These are phyloP conservation scores for Cryptococcus sp. DNA, from an alignment of 1,284 basidiomycete genomes.

Conservation along the genomic window DNA sequence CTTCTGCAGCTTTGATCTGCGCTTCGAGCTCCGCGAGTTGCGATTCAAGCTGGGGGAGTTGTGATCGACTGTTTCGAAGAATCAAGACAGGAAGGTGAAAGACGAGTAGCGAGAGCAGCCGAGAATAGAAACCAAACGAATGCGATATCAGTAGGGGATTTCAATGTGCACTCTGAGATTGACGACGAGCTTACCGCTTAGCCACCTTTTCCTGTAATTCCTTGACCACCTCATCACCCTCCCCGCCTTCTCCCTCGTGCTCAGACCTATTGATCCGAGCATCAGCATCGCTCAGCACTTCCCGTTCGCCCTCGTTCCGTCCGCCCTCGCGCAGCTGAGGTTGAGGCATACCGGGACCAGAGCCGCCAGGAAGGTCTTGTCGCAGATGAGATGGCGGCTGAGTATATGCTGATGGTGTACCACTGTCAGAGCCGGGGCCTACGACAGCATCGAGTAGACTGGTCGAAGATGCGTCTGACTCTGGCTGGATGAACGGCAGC, in stretches of 20 bases:
- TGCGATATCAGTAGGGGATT: neutral
- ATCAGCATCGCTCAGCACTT: constrained; percentile 32
- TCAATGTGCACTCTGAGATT: neutral
- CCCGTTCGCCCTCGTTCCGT: constrained; percentile 24
- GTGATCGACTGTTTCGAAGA: constrained; percentile 30
- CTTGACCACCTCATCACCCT: constrained; percentile 30
- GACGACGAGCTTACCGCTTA: constrained; percentile 36
- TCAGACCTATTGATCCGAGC: constrained; percentile 23
- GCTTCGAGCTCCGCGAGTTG: constrained; percentile 48
- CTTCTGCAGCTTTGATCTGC: constrained; percentile 48
- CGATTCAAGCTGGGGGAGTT: constrained; percentile 44
- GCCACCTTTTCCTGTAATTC: constrained; percentile 47
- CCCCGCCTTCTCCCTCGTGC: constrained; percentile 9
- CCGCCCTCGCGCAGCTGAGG: constrained; percentile 6
- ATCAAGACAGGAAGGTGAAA: neutral
- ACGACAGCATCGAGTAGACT: constrained; percentile 46
- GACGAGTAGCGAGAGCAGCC: neutral
- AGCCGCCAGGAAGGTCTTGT: neutral
- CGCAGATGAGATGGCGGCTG: neutral
- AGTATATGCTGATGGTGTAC: neutral
- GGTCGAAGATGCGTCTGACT: constrained; percentile 29
- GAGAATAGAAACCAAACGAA: neutral
- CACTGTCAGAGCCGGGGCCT: constrained; percentile 16
- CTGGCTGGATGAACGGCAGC: constrained; percentile 14
- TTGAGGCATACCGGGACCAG: neutral